These are phyloP conservation scores for Umbilicaria muhlenbergii DNA, from an alignment of 495 filamentous ascomycete species.

Conservation along the genomic window DNA sequence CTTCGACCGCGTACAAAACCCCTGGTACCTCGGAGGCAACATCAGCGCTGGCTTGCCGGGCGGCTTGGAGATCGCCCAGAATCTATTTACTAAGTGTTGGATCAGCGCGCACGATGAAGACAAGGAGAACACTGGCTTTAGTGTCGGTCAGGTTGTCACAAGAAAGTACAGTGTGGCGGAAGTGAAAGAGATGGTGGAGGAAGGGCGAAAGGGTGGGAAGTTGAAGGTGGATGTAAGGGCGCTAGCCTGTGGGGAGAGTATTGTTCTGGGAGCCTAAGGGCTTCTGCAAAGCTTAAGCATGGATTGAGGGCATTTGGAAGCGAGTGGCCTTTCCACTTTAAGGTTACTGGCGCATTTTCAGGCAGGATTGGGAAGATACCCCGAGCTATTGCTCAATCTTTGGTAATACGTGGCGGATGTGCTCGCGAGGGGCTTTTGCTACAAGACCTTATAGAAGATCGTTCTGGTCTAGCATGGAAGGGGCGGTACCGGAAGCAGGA, in stretches of 20 bases:
- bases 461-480: too few relatives aligned
- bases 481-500: too few relatives aligned
- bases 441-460: too few relatives aligned
- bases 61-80: conserved; percentile 39
- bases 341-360: too few relatives aligned
- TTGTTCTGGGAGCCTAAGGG: conserved; percentile 6
- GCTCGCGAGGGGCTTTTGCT: too few relatives aligned
- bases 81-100: conserved; percentile 39
- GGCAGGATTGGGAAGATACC: too few relatives aligned
- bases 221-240: conserved; percentile 5
- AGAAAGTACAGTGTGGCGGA: conserved; percentile 60
- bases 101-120: conserved; percentile 51
- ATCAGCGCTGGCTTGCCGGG: conserved; percentile 39
- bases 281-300: background rate
- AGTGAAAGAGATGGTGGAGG: conserved; percentile 38
- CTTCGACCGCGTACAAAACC: conserved; percentile 40
- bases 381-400: too few relatives aligned
- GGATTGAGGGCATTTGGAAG: too few relatives aligned
- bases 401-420: too few relatives aligned
- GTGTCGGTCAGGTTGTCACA: conserved; percentile 30
- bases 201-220: conserved; percentile 1
- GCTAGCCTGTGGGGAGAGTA: conserved; percentile 8
- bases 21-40: conserved; percentile 51
- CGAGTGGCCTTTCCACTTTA: too few relatives aligned
- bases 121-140: conserved; percentile 39